Evolutionary conservation across 129 eudicot genomes (phyloP), one percentile per base, ranked within the genome.

Genomic region (Ambrosia artemisiifolia): DNA sequence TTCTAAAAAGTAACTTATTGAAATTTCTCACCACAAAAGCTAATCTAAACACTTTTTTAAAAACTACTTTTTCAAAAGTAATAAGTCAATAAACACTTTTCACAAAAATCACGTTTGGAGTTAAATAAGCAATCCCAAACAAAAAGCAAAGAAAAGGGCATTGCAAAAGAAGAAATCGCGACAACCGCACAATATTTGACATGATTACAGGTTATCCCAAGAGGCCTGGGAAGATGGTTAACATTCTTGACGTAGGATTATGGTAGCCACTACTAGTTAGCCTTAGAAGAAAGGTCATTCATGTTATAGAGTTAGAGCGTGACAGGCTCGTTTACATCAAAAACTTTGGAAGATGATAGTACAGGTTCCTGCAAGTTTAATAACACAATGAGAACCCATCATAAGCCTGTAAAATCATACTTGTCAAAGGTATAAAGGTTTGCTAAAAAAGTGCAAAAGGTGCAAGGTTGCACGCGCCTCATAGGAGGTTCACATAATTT

Each of bases 361-460:
- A 60, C 1, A 60, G 65, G 65, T 5, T 60, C 65, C 65, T 60
- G 65, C 42, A 60, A 60, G 36, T 60, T 60, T 13, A 13, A 60
- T 2, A 60, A 2, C 19, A 60, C 20, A 30, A 60, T 59, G 18
- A 59, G 10, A 59, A 59, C 65, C 65, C 24, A 51, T 51, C 10
- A 53, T 53, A 36, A 36, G 43, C 43, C 43, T 5, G 43, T 5
- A 36, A 3, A 4, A 36, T 36, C 0, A 36, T 36, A 36, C 7
- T 36, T 36, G 43, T 36, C 43, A 36, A 36, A n/a, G n/a, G n/a
- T n/a, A n/a, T n/a, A n/a, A n/a, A n/a, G n/a, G n/a, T n/a, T n/a
- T n/a, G n/a, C n/a, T n/a, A n/a, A n/a, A n/a, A n/a, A n/a, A n/a
- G n/a, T n/a, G n/a, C n/a, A n/a, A n/a, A n/a, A n/a, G n/a, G n/a